phyloP scores from a whole-genome alignment of 1,284 basidiomycete species.

The Trametes versicolor region DNA sequence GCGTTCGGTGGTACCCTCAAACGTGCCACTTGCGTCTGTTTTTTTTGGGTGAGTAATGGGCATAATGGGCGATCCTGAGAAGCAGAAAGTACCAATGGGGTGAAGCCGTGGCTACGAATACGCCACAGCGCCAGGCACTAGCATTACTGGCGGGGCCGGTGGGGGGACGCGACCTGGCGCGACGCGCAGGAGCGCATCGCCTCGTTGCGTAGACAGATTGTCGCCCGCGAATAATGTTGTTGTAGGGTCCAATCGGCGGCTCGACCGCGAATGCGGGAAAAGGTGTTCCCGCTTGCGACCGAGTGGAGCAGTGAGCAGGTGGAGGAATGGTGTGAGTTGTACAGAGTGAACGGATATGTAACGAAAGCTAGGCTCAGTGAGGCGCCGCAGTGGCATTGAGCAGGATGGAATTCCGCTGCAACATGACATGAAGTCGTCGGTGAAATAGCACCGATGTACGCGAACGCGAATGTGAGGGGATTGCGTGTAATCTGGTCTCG shows the following conservation, averaged over 20 bases:
- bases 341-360: too few species aligned
- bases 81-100: neutral
- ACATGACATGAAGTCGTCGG: too few species aligned
- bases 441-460: too few species aligned
- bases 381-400: too few species aligned
- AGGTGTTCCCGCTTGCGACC: neutral
- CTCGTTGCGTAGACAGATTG: constrained; percentile 12
- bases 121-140: constrained; percentile 4
- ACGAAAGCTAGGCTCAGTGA: too few species aligned
- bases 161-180: neutral
- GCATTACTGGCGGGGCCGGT: neutral
- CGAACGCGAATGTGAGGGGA: too few species aligned
- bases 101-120: neutral
- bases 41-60: neutral
- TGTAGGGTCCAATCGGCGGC: neutral
- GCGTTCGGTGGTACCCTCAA: constrained; percentile 1
- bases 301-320: neutral
- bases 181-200: neutral
- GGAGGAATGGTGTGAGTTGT: too few species aligned
- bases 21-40: neutral
- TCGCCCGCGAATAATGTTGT: constrained; percentile 6
- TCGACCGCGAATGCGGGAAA: neutral
- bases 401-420: too few species aligned
- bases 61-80: neutral
- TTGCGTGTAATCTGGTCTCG: too few species aligned